Base-by-base conservation (phyloP, 768 basidiomycete species). In the Boletus sensibilis region DNA sequence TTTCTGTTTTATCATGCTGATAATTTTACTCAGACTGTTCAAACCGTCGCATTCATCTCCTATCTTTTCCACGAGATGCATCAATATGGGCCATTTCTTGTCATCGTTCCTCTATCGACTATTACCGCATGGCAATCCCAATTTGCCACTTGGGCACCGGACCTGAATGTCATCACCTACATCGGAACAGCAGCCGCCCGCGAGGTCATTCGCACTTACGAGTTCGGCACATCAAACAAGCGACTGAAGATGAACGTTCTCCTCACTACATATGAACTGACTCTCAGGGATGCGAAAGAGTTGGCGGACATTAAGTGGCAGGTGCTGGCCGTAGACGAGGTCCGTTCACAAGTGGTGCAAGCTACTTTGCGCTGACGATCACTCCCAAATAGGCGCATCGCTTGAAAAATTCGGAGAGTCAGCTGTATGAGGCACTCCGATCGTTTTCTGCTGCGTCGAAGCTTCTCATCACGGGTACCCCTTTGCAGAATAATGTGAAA, bases 111-210 rank as follows among this genome's bases (percentile, higher is more conserved):
- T 5, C 81, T 98, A 9, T 98, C 96, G 9, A 99, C 97, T 9
- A 94, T 98, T 64, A 93, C 95, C 3, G 96, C 97, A 13, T 99
- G 97, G 97, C 94, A 98, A 74, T 84, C 83, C 48, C 95, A 98
- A 70, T 97, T 99, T 72, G 82, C 83, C 40, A 79, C 85, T 16
- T 99, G 97, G 97, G 92, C 95, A 5, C 97, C 97, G 12, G 95
- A 94, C 57, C 78, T 98, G 69, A 97, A 98, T 72, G 93, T 98
- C 55, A 90, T 98, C 76, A 92, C 91, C 21, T 98, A 98, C 74
- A 95, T 93, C 63, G 97, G 97, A 39, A 94, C 87, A 16, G 89
- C 90, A 0, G 68, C 84, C 5, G 87, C 92, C 5, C 90, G 97
- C 45, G 89, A 93, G 63, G 89, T 95, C 56, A 98, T 98, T 63